Percentiles rank a stretch among this genome's conserved stretches.
Evolutionary conservation across 805 yeast genomes (phyloP).

Genomic region (Tetrapisispora taiwanensis): DNA sequence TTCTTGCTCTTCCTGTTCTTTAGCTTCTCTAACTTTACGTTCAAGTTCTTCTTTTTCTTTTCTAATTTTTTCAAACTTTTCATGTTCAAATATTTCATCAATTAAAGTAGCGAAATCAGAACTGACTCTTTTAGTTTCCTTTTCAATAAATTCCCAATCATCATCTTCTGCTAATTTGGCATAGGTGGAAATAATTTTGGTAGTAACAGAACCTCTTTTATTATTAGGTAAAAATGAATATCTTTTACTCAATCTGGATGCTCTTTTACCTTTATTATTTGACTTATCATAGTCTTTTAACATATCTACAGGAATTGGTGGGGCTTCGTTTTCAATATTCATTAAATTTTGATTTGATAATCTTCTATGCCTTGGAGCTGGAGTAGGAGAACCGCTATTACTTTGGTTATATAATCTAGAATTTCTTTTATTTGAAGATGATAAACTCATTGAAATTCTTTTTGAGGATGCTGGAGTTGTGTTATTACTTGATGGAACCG

Average conservation of each 20-base stretch:
- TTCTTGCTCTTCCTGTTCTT: conserved; percentile 38
- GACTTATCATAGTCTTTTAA: conserved; percentile 10
- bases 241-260: conserved; percentile 27
- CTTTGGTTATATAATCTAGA: conserved; percentile 13
- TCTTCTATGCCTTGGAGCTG: conserved; percentile 22
- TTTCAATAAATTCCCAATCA: conserved; percentile 61
- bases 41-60: conserved; percentile 37
- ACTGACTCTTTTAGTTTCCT: conserved; percentile 64
- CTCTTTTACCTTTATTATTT: conserved; percentile 8
- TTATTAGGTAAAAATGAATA: conserved; percentile 32
- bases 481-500: conserved; percentile 14
- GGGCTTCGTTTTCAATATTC: conserved; percentile 14
- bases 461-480: conserved; percentile 17
- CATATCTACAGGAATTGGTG: conserved; percentile 20
- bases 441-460: conserved; percentile 19
- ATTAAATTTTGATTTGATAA: conserved; percentile 13
- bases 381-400: conserved; percentile 24
- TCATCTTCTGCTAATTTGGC: conserved; percentile 57
- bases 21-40: conserved; percentile 37
- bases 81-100: conserved; percentile 68
- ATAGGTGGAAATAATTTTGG: conserved; percentile 60
- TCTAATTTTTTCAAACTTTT: conserved; percentile 49
- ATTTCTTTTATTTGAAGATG: conserved; percentile 18
- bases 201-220: conserved; percentile 62
- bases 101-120: conserved; percentile 70